Conservation (phyloP, 345 rosid species). For the Dipteronia sinensis region DNA sequence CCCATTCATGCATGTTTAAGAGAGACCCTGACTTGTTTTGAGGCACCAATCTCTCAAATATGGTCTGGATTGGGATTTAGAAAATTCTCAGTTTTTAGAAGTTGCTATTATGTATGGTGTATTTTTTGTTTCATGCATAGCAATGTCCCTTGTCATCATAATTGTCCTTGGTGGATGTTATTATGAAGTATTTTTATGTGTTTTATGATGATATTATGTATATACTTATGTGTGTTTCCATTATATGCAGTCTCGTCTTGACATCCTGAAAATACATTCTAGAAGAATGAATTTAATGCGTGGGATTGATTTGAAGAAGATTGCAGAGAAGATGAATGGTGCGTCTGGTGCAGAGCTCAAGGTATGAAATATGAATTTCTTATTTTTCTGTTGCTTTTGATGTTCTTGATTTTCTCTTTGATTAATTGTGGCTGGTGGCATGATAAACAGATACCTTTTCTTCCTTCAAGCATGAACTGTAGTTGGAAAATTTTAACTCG, state of each 20-base stretch:
- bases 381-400: not conserved
- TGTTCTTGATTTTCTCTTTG: not conserved
- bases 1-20: not conserved
- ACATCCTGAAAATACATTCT: constrained; percentile 96
- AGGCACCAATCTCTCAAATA: not conserved
- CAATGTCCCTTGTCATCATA: not conserved
- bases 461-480: not conserved
- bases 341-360: constrained; percentile 99
- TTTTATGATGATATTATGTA: not conserved
- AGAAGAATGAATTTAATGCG: constrained; percentile 98
- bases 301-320: constrained; percentile 96
- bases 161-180: not conserved
- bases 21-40: not conserved
- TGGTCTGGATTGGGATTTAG: not conserved
- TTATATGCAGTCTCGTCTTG: constrained; percentile 78
- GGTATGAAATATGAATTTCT: constrained; percentile 44
- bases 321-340: constrained; percentile 98
- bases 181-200: not conserved
- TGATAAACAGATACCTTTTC: not conserved
- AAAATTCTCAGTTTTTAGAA: not conserved
- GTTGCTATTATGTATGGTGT: not conserved
- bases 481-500: not conserved
- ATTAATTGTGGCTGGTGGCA: not conserved
- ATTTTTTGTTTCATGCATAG: not conserved
- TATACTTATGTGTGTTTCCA: constrained; percentile 6